A percentile compares a stretch with the other conserved stretches of the same genome.
These are phyloP conservation scores for Exsudoporus frostii DNA, from an alignment of 768 basidiomycete species.

Conservation along the genomic window DNA sequence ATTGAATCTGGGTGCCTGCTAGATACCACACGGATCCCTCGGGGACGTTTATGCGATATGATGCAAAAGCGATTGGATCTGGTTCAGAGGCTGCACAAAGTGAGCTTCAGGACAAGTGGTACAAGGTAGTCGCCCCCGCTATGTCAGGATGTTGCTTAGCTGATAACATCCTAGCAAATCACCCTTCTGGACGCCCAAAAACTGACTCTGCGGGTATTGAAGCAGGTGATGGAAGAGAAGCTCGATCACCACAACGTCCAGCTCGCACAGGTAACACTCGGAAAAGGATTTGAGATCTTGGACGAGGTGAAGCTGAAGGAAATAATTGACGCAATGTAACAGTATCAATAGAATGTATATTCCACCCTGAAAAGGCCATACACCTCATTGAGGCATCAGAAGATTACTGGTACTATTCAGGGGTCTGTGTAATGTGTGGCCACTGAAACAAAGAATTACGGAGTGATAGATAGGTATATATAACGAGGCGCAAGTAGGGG, in stretches of 20 bases:
- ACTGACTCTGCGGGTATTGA: slow-evolving; percentile 83
- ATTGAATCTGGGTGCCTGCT: neutral
- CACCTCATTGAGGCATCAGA: neutral
- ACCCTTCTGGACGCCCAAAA: slow-evolving; percentile 83
- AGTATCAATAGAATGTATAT: slow-evolving; percentile 16
- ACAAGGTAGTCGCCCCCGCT: slow-evolving; percentile 59
- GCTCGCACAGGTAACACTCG: slow-evolving; percentile 88
- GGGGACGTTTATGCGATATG: slow-evolving; percentile 93
- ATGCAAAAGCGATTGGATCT: slow-evolving; percentile 98
- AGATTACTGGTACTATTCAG: neutral
- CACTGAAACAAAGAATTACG: slow-evolving; percentile 7
- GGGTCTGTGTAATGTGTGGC: slow-evolving; percentile 3
- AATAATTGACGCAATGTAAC: slow-evolving; percentile 81
- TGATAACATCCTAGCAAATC: slow-evolving; percentile 68
- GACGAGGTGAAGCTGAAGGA: slow-evolving; percentile 76
- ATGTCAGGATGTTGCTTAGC: neutral
- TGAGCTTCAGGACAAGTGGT: slow-evolving; percentile 96
- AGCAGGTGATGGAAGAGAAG: slow-evolving; percentile 99
- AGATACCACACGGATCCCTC: slow-evolving; percentile 99
- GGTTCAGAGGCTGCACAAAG: slow-evolving; percentile 97
- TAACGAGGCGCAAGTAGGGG: neutral
- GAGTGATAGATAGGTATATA: slow-evolving; percentile 26
- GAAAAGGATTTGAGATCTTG: slow-evolving; percentile 86
- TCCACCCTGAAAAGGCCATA: neutral
- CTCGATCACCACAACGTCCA: slow-evolving; percentile 98